Conservation (phyloP, 495 filamentous ascomycete species). For the Penicillium manginii region DNA sequence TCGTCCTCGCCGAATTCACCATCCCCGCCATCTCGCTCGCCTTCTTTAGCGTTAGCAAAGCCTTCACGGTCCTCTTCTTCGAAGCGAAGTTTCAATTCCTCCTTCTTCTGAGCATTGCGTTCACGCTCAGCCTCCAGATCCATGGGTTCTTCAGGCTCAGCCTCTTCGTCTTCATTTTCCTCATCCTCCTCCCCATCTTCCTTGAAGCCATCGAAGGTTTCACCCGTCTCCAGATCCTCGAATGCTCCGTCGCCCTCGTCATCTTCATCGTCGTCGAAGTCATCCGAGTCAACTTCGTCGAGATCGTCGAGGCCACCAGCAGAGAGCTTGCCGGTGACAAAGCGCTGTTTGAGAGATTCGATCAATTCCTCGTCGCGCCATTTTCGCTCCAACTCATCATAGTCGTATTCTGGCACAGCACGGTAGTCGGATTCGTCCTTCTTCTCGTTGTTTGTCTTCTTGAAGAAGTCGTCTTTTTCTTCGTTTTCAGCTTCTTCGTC, state of each 20-base stretch:
- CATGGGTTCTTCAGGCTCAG: slow-evolving; percentile 35
- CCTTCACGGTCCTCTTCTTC: slow-evolving; percentile 97
- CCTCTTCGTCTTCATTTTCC: slow-evolving; percentile 32
- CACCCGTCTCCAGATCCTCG: slow-evolving; percentile 84
- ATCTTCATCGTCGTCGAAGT: slow-evolving; percentile 45
- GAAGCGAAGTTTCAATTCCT: slow-evolving; percentile 91
- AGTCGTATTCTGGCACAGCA: slow-evolving; percentile 76
- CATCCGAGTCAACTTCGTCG: slow-evolving; percentile 53
- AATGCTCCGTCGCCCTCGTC: slow-evolving; percentile 88
- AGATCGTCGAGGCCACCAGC: slow-evolving; percentile 51
- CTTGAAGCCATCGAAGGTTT: slow-evolving; percentile 52
- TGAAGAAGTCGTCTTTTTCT: slow-evolving; percentile 84
- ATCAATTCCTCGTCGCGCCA: slow-evolving; percentile 81
- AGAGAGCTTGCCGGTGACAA: slow-evolving; percentile 68
- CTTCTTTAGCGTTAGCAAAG: slow-evolving; percentile 81
- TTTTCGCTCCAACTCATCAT: slow-evolving; percentile 77
- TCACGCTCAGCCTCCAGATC: slow-evolving; percentile 83
- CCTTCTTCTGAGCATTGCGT: slow-evolving; percentile 87
- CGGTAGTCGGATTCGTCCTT: slow-evolving; percentile 74
- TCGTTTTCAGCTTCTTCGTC: slow-evolving; percentile 57
- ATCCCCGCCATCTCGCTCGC: slow-evolving; percentile 62
- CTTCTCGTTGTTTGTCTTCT: slow-evolving; percentile 66
- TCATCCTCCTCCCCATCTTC: slow-evolving; percentile 40
- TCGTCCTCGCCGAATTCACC: slow-evolving; percentile 93
- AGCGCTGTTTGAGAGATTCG: slow-evolving; percentile 71